Evolutionary conservation across 495 filamentous ascomycete species (phyloP).

Genomic region (Penicillium antarcticum): DNA sequence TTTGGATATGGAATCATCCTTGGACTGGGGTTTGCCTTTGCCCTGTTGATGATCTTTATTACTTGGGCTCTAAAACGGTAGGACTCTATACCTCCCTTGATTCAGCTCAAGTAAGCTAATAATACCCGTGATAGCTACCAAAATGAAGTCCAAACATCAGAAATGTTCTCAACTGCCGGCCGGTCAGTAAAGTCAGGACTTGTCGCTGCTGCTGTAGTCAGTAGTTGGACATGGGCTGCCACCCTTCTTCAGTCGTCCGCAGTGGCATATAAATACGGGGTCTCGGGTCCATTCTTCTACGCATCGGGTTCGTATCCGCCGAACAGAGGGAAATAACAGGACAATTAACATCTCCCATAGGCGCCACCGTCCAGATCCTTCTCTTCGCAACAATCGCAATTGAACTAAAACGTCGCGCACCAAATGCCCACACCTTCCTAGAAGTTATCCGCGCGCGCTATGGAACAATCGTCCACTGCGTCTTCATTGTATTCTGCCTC

Average conservation of each 20-base stretch:
- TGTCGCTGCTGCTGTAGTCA: conserved; percentile 93
- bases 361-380: conserved; percentile 62
- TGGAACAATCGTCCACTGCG: conserved; percentile 63
- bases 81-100: neutral
- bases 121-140: conserved; percentile 60
- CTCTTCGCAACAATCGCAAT: conserved; percentile 93
- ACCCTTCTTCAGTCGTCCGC: conserved; percentile 69
- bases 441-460: conserved; percentile 66
- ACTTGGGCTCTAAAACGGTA: conserved; percentile 74
- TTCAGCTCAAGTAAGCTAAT: neutral
- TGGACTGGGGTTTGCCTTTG: conserved; percentile 72
- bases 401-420: conserved; percentile 83
- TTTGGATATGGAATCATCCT: conserved; percentile 85
- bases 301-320: conserved; percentile 41
- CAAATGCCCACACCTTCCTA: conserved; percentile 84
- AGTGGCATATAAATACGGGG: conserved; percentile 89
- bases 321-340: neutral
- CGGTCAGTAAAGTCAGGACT: conserved; percentile 91
- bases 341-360: conserved; percentile 18
- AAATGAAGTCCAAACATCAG: conserved; percentile 90
- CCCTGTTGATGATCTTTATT: conserved; percentile 75
- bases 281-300: conserved; percentile 94
- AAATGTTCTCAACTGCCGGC: conserved; percentile 96
- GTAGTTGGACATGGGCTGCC: conserved; percentile 85
- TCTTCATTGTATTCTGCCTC: conserved; percentile 78